phyloP scores from a whole-genome alignment of 495 filamentous ascomycete genomes.

The Durotheca rogersii region DNA sequence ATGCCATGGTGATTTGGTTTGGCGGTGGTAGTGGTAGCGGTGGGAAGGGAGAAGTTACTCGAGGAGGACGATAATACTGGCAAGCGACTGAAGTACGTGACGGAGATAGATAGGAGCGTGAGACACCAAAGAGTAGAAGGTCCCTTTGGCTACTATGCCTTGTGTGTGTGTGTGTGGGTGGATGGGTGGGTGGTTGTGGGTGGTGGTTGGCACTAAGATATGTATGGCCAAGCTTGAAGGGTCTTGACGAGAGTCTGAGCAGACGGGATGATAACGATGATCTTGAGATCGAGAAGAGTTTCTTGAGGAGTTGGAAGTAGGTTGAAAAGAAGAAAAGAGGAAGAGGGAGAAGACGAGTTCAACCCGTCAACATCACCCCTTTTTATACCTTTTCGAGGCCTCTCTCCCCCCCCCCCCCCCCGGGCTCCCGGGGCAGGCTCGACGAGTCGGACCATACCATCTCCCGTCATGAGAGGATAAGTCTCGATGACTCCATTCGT shows the following conservation, averaged over 20 bases:
- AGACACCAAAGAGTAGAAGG: constrained; percentile 12
- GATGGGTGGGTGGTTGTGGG: constrained; percentile 1
- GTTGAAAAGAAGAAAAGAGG: constrained; percentile 26
- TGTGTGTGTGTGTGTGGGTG: constrained; percentile 6
- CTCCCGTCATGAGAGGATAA: constrained; percentile 46
- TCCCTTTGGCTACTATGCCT: too few relatives aligned
- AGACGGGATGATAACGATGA: constrained; percentile 21
- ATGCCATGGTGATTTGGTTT: constrained; percentile 59
- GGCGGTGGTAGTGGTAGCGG: constrained; percentile 13
- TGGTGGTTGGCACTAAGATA: constrained; percentile 4
- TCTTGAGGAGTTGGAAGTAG: constrained; percentile 17
- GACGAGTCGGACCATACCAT: constrained; percentile 35
- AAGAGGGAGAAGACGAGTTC: constrained; percentile 29
- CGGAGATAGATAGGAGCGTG: too few relatives aligned
- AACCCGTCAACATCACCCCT: constrained; percentile 30
- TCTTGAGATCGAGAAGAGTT: constrained; percentile 12
- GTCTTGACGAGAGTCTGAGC: constrained; percentile 26
- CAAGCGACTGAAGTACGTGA: too few relatives aligned
- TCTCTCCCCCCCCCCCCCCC: too few relatives aligned
- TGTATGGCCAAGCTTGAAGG: constrained; percentile 19
- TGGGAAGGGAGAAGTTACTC: constrained; percentile 9
- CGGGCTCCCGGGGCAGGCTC: too few relatives aligned
- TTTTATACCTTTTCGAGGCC: constrained; percentile 29
- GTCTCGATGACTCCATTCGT: constrained; percentile 50
- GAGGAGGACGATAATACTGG: too few relatives aligned